phyloP scores from a whole-genome alignment of 108 stramenopile genomes.

The Skeletonema grethae region DNA sequence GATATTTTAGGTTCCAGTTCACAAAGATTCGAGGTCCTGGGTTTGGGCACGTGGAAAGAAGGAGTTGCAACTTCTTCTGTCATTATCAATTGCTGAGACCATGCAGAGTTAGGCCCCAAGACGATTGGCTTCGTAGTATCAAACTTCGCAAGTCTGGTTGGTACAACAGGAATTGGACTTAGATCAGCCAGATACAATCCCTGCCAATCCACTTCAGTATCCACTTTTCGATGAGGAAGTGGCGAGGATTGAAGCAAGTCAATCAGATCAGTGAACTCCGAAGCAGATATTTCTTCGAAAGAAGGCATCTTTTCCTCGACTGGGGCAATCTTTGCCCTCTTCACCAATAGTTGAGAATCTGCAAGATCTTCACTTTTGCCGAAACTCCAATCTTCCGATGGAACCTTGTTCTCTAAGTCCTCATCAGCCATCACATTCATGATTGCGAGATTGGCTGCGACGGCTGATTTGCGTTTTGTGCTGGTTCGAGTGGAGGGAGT shows the following conservation, averaged over 20 bases:
- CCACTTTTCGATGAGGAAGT: background rate
- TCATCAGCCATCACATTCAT: slow-evolving; percentile 3
- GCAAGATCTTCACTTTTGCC: background rate
- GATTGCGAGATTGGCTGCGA: background rate
- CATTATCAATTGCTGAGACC: background rate
- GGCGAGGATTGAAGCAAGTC: background rate
- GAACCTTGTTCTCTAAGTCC: background rate
- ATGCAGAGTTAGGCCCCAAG: background rate
- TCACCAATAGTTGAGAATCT: background rate
- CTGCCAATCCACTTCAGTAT: slow-evolving; percentile 1
- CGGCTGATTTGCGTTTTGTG: background rate
- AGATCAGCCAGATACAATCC: background rate
- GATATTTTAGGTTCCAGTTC: background rate
- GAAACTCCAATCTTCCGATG: background rate
- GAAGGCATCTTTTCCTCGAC: background rate
- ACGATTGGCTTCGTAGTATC: slow-evolving; percentile 4
- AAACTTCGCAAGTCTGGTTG: background rate
- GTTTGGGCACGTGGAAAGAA: background rate
- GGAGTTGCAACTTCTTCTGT: background rate
- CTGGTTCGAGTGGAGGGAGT: background rate
- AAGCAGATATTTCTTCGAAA: background rate
- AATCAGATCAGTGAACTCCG: background rate
- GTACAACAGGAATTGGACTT: background rate
- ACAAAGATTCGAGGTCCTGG: background rate
- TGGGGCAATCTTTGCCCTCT: background rate